Conservation (phyloP, 805 yeast genomes). For the Lachancea cidri region DNA sequence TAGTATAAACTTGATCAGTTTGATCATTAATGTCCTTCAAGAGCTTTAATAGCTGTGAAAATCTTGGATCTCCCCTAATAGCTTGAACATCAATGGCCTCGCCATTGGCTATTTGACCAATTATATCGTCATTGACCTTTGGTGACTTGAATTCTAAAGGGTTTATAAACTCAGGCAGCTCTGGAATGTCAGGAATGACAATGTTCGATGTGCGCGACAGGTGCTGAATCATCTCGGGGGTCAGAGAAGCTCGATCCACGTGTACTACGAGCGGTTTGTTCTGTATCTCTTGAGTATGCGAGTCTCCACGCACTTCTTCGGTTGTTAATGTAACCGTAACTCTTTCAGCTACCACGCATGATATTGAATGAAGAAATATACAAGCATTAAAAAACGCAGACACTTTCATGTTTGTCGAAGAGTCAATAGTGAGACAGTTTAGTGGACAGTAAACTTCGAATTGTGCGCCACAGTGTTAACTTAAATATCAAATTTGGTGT, state of each 20-base stretch:
- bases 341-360: background rate
- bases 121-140: conserved; percentile 8
- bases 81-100: conserved; percentile 5
- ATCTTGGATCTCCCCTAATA: conserved; percentile 10
- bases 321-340: conserved; percentile 13
- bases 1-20: background rate
- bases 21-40: conserved; percentile 7
- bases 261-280: conserved; percentile 14
- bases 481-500: too few species aligned
- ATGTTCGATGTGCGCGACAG: conserved; percentile 22
- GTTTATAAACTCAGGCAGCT: conserved; percentile 25
- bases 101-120: conserved; percentile 10
- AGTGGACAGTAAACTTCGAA: too few species aligned
- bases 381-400: background rate
- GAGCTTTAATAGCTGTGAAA: conserved; percentile 10
- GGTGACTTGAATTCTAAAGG: conserved; percentile 5
- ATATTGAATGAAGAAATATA: background rate
- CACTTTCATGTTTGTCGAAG: background rate
- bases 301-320: conserved; percentile 21
- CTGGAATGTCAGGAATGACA: conserved; percentile 25
- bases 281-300: conserved; percentile 2
- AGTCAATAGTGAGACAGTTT: background rate
- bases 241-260: conserved; percentile 12
- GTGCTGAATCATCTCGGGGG: conserved; percentile 20
- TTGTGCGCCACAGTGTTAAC: too few species aligned